Conservation (phyloP, 2,329 filamentous ascomycete genomes). For the Aspergillus aculeatinus region DNA sequence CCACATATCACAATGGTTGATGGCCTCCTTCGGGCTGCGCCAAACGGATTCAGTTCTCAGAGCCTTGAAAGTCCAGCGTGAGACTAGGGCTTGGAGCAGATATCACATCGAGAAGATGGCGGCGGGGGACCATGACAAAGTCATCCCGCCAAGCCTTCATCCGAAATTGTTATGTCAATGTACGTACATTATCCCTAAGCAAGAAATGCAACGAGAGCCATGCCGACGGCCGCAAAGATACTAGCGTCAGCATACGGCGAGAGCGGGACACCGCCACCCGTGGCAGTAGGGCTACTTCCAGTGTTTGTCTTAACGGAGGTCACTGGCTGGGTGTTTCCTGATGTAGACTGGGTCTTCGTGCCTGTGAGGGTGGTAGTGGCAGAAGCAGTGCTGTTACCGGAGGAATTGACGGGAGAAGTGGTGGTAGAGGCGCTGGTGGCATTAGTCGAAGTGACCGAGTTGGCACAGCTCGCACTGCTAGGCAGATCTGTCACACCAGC, state of each 20-base stretch:
- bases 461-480: constrained; percentile 29
- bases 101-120: background rate
- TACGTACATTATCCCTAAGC: constrained; percentile 17
- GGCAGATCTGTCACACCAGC: constrained; percentile 40
- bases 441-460: constrained; percentile 15
- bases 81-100: background rate
- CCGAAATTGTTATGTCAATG: background rate
- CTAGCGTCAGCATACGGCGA: constrained; percentile 25
- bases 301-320: background rate
- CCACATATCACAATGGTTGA: background rate
- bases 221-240: constrained; percentile 31
- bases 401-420: background rate
- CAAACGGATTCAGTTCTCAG: background rate
- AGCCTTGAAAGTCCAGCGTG: background rate
- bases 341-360: background rate
- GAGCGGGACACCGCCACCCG: constrained; percentile 27
- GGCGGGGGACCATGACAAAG: background rate
- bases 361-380: background rate
- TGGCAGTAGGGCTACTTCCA: constrained; percentile 6
- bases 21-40: background rate
- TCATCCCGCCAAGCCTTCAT: background rate
- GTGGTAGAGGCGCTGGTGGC: constrained; percentile 13
- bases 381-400: background rate
- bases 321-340: background rate
- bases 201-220: constrained; percentile 31